Evolutionary conservation across 345 rosid species (phyloP).

Genomic region (Murraya paniculata): DNA sequence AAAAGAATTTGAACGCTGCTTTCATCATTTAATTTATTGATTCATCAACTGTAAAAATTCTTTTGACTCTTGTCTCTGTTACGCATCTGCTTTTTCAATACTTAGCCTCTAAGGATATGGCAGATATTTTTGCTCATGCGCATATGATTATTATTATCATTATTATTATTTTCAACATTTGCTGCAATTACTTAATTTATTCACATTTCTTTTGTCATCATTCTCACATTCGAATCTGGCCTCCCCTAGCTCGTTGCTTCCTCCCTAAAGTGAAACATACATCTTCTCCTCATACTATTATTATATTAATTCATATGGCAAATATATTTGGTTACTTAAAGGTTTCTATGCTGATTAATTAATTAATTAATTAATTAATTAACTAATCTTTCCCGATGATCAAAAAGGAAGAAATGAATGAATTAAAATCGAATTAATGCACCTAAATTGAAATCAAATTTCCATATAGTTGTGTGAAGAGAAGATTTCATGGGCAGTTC

Average conservation of each 20-base stretch:
- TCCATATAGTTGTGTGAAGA: too few species aligned
- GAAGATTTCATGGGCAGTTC: too few species aligned
- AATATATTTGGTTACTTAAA: not conserved
- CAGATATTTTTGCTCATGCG: not conserved
- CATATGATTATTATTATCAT: not conserved
- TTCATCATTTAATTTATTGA: not conserved
- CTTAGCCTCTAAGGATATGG: conserved; percentile 14
- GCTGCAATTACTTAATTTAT: not conserved
- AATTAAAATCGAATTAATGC: too few species aligned
- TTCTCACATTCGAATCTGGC: not conserved
- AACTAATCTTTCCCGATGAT: not conserved
- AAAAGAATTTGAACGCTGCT: not conserved
- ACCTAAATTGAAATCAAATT: too few species aligned
- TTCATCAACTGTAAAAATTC: not conserved
- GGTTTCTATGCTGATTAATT: not conserved
- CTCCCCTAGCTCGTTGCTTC: not conserved
- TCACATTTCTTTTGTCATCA: not conserved
- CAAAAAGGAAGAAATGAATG: not conserved
- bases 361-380: not conserved
- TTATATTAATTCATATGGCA: not conserved
- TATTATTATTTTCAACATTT: not conserved
- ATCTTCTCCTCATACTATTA: not conserved
- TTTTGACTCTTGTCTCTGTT: not conserved
- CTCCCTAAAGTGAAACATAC: conserved; percentile 1
- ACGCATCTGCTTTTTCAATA: conserved; percentile 4